phyloP scores from a whole-genome alignment of 2,329 filamentous ascomycete genomes.

The Monilinia fructicola region DNA sequence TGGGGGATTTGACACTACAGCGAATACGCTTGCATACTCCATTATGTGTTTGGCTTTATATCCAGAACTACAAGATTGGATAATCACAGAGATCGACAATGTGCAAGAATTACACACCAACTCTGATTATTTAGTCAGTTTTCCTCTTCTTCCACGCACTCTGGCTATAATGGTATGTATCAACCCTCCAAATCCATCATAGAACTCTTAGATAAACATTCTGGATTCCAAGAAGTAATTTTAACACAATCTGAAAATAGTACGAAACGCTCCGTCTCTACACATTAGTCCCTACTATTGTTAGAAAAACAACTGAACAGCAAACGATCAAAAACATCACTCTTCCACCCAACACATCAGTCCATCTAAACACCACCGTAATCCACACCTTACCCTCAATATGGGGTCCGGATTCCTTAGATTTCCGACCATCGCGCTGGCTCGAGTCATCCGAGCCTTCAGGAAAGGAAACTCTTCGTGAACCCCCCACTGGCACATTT shows the following conservation, averaged over 20 bases:
- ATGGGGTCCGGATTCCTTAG: slow-evolving; percentile 50
- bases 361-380: slow-evolving; percentile 47
- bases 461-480: slow-evolving; percentile 5
- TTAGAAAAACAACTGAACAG: neutral
- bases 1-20: slow-evolving; percentile 51
- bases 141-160: slow-evolving; percentile 23
- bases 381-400: slow-evolving; percentile 55
- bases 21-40: slow-evolving; percentile 51
- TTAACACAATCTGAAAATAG: neutral
- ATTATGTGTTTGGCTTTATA: slow-evolving; percentile 48
- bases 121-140: slow-evolving; percentile 24
- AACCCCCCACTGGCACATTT: slow-evolving; percentile 30
- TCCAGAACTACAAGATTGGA: slow-evolving; percentile 53
- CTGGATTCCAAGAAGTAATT: neutral
- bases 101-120: neutral
- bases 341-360: slow-evolving; percentile 39
- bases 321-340: slow-evolving; percentile 15
- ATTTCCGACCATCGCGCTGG: slow-evolving; percentile 59
- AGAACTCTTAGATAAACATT: neutral
- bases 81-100: slow-evolving; percentile 48
- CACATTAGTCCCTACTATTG: slow-evolving; percentile 8
- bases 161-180: slow-evolving; percentile 41
- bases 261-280: slow-evolving; percentile 16
- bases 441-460: slow-evolving; percentile 36
- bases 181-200: neutral